phyloP scores from a whole-genome alignment of 176 grass and related monocot genomes.

The Musa schizocarpa region DNA sequence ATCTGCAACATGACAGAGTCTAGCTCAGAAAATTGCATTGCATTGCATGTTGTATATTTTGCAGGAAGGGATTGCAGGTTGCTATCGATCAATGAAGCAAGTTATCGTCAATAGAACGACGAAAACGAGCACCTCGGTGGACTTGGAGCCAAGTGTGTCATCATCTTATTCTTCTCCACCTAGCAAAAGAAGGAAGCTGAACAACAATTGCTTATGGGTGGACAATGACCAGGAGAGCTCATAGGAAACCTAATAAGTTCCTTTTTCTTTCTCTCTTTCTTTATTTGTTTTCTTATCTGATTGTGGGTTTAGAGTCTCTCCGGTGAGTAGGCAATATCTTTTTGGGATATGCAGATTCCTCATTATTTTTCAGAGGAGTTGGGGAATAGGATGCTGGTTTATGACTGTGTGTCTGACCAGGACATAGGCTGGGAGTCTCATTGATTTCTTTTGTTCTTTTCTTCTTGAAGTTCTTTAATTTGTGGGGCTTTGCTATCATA shows the following conservation, averaged over 20 bases:
- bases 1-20: not conserved
- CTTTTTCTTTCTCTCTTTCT: not conserved
- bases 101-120: constrained; percentile 32
- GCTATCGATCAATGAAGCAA: constrained; percentile 62
- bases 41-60: not conserved
- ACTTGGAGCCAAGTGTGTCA: constrained; percentile 30
- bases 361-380: constrained; percentile 36
- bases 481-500: constrained; percentile 7
- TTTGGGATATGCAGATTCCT: constrained; percentile 43
- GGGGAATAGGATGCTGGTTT: not conserved
- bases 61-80: constrained; percentile 67
- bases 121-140: not conserved
- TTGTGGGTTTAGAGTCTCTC: constrained; percentile 7
- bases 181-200: constrained; percentile 59
- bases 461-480: constrained; percentile 11
- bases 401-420: not conserved
- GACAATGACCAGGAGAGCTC: constrained; percentile 12
- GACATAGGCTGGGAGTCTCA: not conserved
- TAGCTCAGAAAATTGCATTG: too few species aligned
- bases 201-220: not conserved
- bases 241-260: constrained; percentile 2
- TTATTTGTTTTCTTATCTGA: not conserved
- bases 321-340: not conserved
- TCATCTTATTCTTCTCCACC: constrained; percentile 30
- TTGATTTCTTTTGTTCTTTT: constrained; percentile 5